These are phyloP conservation scores for Spinellus fusiger DNA, from an alignment of 192 early-diverging fungal genomes.

Conservation along the genomic window DNA sequence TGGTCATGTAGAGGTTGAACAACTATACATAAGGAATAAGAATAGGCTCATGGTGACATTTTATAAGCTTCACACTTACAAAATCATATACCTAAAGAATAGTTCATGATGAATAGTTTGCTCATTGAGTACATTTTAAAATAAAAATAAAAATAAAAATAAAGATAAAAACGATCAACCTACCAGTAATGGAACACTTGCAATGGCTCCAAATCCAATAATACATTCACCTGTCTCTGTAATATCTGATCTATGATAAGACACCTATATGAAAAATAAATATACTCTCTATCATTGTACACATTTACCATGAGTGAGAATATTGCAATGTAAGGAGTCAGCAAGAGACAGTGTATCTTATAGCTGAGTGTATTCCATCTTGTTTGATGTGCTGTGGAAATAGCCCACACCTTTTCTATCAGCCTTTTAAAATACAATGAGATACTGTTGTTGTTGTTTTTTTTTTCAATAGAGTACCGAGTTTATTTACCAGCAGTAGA, in stretches of 20 bases:
- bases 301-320: slow-evolving; percentile 27
- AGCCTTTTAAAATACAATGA: slow-evolving; percentile 11
- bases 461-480: not conserved
- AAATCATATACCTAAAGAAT: slow-evolving; percentile 24
- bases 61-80: slow-evolving; percentile 10
- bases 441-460: not conserved
- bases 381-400: slow-evolving; percentile 9
- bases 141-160: not conserved
- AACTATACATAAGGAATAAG: slow-evolving; percentile 14
- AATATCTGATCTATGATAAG: slow-evolving; percentile 20
- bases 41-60: not conserved
- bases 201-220: slow-evolving; percentile 25
- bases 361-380: slow-evolving; percentile 23
- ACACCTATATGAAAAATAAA: slow-evolving; percentile 13
- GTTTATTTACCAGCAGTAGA: slow-evolving; percentile 32
- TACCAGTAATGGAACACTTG: slow-evolving; percentile 32
- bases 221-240: slow-evolving; percentile 17
- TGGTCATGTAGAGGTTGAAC: slow-evolving; percentile 32
- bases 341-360: slow-evolving; percentile 19
- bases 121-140: not conserved
- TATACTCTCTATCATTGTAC: not conserved
- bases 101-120: not conserved
- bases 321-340: slow-evolving; percentile 26
- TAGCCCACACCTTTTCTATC: slow-evolving; percentile 31
- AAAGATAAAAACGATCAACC: not conserved